Conservation (phyloP, 225 moss, liverwort and hornwort species). For the Takakia lepidozioides region DNA sequence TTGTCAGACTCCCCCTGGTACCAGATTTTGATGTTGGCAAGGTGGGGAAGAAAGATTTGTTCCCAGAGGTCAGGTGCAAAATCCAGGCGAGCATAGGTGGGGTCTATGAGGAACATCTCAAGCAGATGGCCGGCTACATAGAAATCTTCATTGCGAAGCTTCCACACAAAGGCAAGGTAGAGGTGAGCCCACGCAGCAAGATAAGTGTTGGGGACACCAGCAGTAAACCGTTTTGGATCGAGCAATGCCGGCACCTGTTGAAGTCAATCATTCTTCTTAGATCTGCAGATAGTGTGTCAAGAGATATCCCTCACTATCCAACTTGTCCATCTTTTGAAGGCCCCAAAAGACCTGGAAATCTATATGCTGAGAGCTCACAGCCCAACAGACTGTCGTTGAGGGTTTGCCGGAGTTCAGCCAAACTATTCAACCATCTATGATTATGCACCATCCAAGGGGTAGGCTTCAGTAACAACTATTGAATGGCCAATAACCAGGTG, state of each 20-base stretch:
- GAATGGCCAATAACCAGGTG: no score
- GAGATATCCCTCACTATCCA: no score
- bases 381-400: no score
- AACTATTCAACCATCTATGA: no score
- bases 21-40: conserved; percentile 48
- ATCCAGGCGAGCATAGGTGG: conserved; percentile 22
- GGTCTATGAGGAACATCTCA: conserved; percentile 47
- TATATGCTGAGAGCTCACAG: no score
- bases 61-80: conserved; percentile 44
- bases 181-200: conserved; percentile 42
- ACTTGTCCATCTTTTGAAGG: no score
- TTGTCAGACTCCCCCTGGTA: conserved; percentile 27
- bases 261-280: conserved; percentile 1
- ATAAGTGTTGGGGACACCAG: conserved; percentile 40
- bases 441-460: no score
- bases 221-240: conserved; percentile 28
- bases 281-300: no score
- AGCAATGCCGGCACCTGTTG: conserved; percentile 37
- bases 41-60: conserved; percentile 43
- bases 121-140: conserved; percentile 32
- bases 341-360: no score
- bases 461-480: no score
- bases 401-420: no score
- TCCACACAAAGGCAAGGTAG: conserved; percentile 46
- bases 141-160: conserved; percentile 30